Base-by-base conservation (phyloP, 2,329 filamentous ascomycete species). In the Plenodomus lindquistii region DNA sequence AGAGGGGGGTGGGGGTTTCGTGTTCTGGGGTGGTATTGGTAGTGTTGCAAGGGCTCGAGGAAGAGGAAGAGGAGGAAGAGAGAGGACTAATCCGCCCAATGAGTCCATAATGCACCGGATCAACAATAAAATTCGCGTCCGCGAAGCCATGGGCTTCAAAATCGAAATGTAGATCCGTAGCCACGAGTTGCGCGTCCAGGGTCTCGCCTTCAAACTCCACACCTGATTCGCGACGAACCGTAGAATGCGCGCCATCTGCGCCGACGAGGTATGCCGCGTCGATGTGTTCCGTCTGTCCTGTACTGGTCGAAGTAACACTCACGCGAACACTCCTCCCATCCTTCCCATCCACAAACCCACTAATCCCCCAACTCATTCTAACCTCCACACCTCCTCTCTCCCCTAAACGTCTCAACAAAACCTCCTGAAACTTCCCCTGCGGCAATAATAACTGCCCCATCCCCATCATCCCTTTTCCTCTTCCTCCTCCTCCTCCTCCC, bases 51-150 rank as follows among this genome's bases (percentile, higher is more conserved):
- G 10, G 22, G 22, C 6, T 24, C 10, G 22, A 10, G 22, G 22
- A 6, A 6, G 22, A 24, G 10, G 5, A 10, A 10, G 22, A 10
- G 6, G 22, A 24, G 10, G 22, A 24, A 6, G 22, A 10, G 5
- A 24, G 22, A 24, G 22, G 22, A 10, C 6, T 24, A 16, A 73
- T 73, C 1, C 63, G 59, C 0, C 69, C 68, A 16, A 75, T 63
- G 29, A 75, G 56, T 2, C 71, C 72, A 50, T 73, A 75, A 47
- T 74, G 44, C n/a, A 62, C 42, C 0, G 60, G 57, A 40, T 75
- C 72, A 4, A 73, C 60, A 50, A 75, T 60, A 55, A 75, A 76
- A 29, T 76, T 76, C 5, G 69, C 72, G 20, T 73, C 71, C 38
- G 63, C 63, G 62, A 73, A 76, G 13, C 64, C 67, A 34, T 74